Percentiles rank a stretch among this genome's conserved stretches.
Evolutionary conservation across 805 yeast genomes (phyloP).

Genomic region (Tanozyma kutaoensis): DNA sequence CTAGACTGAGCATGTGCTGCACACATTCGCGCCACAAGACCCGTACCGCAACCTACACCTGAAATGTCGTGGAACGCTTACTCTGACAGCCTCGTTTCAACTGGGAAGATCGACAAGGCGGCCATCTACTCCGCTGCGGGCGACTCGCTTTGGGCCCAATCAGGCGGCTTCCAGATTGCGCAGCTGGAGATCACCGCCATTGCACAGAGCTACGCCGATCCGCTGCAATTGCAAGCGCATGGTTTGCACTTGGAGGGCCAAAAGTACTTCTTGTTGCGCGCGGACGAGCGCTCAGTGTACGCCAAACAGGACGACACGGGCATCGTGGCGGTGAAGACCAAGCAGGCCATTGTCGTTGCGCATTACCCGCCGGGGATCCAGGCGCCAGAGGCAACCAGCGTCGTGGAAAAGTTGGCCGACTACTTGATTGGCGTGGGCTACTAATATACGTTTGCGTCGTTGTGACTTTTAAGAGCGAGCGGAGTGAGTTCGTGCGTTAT

Average conservation of each 20-base stretch:
- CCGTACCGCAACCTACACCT: too few species aligned
- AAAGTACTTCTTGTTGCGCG: slow-evolving; percentile 79
- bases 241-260: slow-evolving; percentile 80
- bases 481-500: too few species aligned
- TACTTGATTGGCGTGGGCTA: slow-evolving; percentile 82
- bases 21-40: too few species aligned
- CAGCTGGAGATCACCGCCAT: slow-evolving; percentile 61
- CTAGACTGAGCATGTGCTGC: too few species aligned
- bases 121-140: slow-evolving; percentile 92
- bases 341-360: slow-evolving; percentile 85
- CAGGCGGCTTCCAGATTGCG: slow-evolving; percentile 51
- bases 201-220: slow-evolving; percentile 70
- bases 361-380: slow-evolving; percentile 87
- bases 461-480: too few species aligned
- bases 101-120: slow-evolving; percentile 85
- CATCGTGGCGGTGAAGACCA: slow-evolving; percentile 81
- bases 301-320: slow-evolving; percentile 88
- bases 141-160: slow-evolving; percentile 86
- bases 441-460: too few species aligned
- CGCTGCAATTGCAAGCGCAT: slow-evolving; percentile 64
- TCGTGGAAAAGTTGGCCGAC: slow-evolving; percentile 93
- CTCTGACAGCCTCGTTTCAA: slow-evolving; percentile 82
- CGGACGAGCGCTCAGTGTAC: slow-evolving; percentile 87
- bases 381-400: slow-evolving; percentile 90
- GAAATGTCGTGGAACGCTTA: slow-evolving; percentile 50